Evolutionary conservation across 83 land plant genomes (phyloP).

Genomic region (Diphasiastrum complanatum): DNA sequence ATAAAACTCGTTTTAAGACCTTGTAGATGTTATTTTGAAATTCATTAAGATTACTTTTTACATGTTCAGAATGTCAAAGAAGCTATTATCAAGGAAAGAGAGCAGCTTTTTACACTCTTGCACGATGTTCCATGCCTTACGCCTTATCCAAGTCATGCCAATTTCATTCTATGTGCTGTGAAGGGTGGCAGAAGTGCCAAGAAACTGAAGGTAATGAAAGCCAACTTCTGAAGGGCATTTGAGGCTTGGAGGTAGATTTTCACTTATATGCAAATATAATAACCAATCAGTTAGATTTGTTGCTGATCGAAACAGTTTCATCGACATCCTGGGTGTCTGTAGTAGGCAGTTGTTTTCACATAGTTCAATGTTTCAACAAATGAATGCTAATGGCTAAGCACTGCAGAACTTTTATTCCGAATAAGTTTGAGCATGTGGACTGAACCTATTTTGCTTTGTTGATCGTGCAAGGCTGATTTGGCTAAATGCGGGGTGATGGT

Average conservation of each 20-base stretch:
- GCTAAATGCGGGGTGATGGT: conserved; percentile 83
- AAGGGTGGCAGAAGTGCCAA: conserved; percentile 75
- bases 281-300: not conserved
- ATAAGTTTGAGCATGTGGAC: not conserved
- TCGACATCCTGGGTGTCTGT: not conserved
- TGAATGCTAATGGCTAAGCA: no score
- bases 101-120: conserved; percentile 63
- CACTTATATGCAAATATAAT: not conserved
- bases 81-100: conserved; percentile 66
- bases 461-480: conserved; percentile 65
- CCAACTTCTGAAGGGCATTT: not conserved
- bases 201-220: conserved; percentile 62
- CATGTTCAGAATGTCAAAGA: conserved; percentile 67
- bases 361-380: no score
- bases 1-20: not conserved
- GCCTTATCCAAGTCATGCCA: conserved; percentile 90
- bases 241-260: no score
- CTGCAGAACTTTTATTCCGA: not conserved
- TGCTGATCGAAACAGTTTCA: not conserved
- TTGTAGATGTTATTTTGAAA: conserved; percentile 7
- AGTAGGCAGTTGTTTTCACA: no score
- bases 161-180: conserved; percentile 91
- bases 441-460: not conserved
- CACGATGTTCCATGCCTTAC: conserved; percentile 62
- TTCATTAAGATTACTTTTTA: not conserved